Evolutionary conservation across 2,329 filamentous ascomycete species (phyloP).

Genomic region (Pestalotiopsis sp.): DNA sequence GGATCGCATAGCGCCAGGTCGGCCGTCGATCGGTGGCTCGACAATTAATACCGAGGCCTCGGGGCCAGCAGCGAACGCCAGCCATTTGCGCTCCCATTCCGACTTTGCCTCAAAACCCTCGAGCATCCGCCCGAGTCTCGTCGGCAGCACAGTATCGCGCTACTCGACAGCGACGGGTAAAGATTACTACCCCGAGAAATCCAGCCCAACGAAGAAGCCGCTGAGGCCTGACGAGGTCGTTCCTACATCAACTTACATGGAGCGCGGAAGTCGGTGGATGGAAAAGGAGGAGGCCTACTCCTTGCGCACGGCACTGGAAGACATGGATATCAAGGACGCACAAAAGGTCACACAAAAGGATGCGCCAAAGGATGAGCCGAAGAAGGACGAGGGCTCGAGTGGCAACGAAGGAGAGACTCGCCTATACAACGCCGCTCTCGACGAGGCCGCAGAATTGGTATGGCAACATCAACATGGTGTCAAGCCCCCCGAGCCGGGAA

Average conservation of each 20-base stretch:
- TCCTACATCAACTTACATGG: conserved; percentile 70
- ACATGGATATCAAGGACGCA: conserved; percentile 61
- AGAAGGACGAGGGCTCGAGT: background rate
- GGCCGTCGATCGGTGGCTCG: conserved; percentile 30
- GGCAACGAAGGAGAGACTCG: conserved; percentile 56
- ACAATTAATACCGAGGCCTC: conserved; percentile 31
- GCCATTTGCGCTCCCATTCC: conserved; percentile 32
- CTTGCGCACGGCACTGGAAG: conserved; percentile 71
- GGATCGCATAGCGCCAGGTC: conserved; percentile 25
- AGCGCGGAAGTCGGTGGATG: conserved; percentile 75
- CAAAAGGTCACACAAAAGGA: conserved; percentile 14
- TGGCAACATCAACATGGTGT: conserved; percentile 71
- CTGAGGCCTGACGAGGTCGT: conserved; percentile 63
- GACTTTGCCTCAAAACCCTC: conserved; percentile 29
- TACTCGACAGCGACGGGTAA: conserved; percentile 51
- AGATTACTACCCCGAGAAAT: conserved; percentile 53
- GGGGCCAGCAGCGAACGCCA: conserved; percentile 25
- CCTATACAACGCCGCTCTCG: conserved; percentile 69
- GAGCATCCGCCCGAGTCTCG: conserved; percentile 41
- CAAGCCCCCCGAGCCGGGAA: conserved; percentile 57
- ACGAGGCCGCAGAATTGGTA: conserved; percentile 79
- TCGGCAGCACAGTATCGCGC: conserved; percentile 50
- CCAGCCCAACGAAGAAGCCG: conserved; percentile 36
- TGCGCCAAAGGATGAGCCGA: conserved; percentile 34
- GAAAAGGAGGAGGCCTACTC: conserved; percentile 77